Conservation (phyloP, 306 rosid genomes). For the Cucurbita pepo region DNA sequence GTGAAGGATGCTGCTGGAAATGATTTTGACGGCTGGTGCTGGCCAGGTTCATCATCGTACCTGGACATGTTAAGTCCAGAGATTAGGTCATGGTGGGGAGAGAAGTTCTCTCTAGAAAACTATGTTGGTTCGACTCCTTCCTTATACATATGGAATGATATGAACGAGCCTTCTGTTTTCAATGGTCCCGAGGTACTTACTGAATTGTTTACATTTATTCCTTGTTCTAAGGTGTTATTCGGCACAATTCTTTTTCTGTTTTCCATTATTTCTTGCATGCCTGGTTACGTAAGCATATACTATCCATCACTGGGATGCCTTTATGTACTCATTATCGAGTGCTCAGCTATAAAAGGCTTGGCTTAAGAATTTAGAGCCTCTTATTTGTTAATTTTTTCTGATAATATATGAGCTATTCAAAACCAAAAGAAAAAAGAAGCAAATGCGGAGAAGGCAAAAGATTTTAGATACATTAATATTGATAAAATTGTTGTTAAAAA, state of each 20-base stretch:
- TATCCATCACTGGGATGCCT: not conserved
- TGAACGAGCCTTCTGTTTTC: conserved; percentile 98
- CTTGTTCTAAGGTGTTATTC: not conserved
- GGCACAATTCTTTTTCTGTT: not conserved
- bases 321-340: not conserved
- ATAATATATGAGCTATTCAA: not conserved
- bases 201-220: conserved; percentile 3
- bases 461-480: not conserved
- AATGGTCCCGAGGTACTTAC: conserved; percentile 86
- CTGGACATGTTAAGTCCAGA: conserved; percentile 57
- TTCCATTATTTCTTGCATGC: not conserved
- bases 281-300: not conserved
- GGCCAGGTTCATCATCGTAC: conserved; percentile 97
- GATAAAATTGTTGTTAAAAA: not conserved
- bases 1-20: conserved; percentile 80
- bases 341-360: not conserved
- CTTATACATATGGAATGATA: conserved; percentile 90
- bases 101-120: conserved; percentile 45
- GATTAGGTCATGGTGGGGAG: conserved; percentile 88
- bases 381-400: not conserved
- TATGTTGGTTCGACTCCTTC: conserved; percentile 92
- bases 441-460: not conserved
- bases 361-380: not conserved
- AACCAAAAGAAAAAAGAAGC: not conserved
- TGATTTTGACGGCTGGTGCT: conserved; percentile 94